Percentiles rank a stretch among this genome's conserved stretches.
Evolutionary conservation across 208 protist species (phyloP).

Genomic region (Trichomonas vaginalis): DNA sequence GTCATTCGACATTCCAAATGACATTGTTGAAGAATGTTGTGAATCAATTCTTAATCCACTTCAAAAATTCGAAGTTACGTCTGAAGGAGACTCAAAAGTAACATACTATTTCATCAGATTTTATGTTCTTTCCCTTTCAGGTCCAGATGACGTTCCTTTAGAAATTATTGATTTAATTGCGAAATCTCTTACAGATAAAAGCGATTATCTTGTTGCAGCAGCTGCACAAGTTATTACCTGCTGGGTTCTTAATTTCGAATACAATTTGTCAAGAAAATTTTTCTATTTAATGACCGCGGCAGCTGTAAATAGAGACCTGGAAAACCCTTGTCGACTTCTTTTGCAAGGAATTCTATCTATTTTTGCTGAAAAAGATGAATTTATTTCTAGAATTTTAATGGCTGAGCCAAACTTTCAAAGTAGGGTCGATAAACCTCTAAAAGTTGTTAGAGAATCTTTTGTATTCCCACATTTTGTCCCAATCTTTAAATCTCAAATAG

Average conservation of each 20-base stretch:
- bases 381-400: background rate
- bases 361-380: background rate
- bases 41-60: background rate
- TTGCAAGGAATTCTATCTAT: background rate
- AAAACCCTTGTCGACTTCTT: background rate
- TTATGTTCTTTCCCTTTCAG: background rate
- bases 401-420: background rate
- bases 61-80: background rate
- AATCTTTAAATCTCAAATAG: background rate
- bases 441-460: background rate
- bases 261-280: background rate
- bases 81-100: background rate
- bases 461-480: background rate
- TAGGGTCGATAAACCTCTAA: background rate
- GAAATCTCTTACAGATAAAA: background rate
- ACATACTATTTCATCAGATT: background rate
- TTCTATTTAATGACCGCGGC: background rate
- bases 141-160: background rate
- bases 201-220: background rate
- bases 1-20: background rate
- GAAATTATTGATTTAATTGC: background rate
- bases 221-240: background rate
- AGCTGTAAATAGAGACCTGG: background rate
- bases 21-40: background rate
- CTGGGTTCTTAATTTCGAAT: background rate